Conservation (phyloP, 225 moss, liverwort and hornwort genomes). For the Physcomitrellopsis africana region DNA sequence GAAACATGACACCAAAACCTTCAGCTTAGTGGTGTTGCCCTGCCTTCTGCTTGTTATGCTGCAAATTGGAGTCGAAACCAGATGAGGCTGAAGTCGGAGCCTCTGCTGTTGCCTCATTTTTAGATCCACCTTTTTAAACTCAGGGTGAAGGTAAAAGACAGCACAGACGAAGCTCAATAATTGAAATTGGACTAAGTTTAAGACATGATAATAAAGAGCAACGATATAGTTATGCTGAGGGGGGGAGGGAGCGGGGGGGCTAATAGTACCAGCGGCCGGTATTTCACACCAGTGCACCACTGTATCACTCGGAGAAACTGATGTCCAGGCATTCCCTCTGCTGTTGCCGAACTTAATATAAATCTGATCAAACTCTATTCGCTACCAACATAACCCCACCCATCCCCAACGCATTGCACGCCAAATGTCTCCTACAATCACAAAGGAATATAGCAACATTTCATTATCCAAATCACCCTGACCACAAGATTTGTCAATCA, state of each 20-base stretch:
- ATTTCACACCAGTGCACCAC: constrained; percentile 31
- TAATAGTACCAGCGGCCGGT: constrained; percentile 24
- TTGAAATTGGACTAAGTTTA: constrained; percentile 29
- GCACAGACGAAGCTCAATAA: constrained; percentile 19
- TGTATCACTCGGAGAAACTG: constrained; percentile 29
- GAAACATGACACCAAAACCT: constrained; percentile 16
- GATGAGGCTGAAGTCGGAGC: constrained; percentile 38
- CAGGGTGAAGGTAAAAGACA: constrained; percentile 13
- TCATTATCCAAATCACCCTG: constrained; percentile 23
- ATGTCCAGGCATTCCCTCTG: constrained; percentile 29
- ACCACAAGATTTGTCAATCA: constrained; percentile 4
- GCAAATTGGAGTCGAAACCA: constrained; percentile 34
- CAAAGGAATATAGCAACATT: constrained; percentile 7
- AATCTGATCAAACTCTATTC: constrained; percentile 32
- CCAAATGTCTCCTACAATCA: constrained; percentile 14
- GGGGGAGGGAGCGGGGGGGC: constrained; percentile 2
- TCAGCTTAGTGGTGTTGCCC: constrained; percentile 14
- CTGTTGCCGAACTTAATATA: constrained; percentile 31
- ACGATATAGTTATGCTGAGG: constrained; percentile 36
- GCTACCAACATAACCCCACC: not conserved
- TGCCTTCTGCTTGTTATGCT: constrained; percentile 28
- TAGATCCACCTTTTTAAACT: constrained; percentile 16
- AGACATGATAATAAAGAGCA: constrained; percentile 27
- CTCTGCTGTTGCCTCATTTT: constrained; percentile 28
- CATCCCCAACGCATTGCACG: constrained; percentile 1